Percentiles rank a stretch among this genome's conserved stretches.
phyloP scores from a whole-genome alignment of 139 green algal genomes.

The Tetraselmis striata region DNA sequence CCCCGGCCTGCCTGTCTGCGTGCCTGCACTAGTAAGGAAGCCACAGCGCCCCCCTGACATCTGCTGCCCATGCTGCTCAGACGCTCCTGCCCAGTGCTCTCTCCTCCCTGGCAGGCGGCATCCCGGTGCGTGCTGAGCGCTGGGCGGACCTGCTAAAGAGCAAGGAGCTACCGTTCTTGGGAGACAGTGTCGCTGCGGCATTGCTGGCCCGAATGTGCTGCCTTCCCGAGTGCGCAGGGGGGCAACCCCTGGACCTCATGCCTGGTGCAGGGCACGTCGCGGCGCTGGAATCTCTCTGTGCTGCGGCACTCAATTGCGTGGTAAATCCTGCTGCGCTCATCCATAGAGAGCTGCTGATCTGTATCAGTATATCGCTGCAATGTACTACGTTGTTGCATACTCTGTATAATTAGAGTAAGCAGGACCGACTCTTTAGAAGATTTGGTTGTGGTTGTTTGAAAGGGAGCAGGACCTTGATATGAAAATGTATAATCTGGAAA shows the following conservation, averaged over 20 bases:
- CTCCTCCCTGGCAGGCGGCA: not conserved
- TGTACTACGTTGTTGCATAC: too few species aligned
- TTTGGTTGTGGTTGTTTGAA: too few species aligned
- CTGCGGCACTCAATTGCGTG: not conserved
- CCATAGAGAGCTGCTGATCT: too few species aligned
- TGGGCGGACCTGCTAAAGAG: not conserved
- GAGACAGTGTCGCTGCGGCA: not conserved
- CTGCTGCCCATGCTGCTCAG: too few species aligned
- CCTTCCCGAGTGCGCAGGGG: not conserved
- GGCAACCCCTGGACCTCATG: not conserved
- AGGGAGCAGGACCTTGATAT: too few species aligned
- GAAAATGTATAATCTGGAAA: too few species aligned
- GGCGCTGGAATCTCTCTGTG: not conserved
- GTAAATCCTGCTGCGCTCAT: not conserved
- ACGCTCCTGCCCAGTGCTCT: not conserved
- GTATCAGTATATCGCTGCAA: too few species aligned
- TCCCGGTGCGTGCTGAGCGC: not conserved
- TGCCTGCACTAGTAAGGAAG: not conserved
- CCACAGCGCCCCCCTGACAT: too few species aligned
- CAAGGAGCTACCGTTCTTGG: not conserved
- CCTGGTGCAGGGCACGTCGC: not conserved
- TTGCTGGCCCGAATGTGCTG: not conserved
- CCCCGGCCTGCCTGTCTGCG: too few species aligned
- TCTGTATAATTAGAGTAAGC: too few species aligned
- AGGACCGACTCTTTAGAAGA: too few species aligned